Evolutionary conservation across 2,329 filamentous ascomycete genomes (phyloP), one percentile per base, ranked within the genome.

Genomic region (Cladophialophora bantiana): DNA sequence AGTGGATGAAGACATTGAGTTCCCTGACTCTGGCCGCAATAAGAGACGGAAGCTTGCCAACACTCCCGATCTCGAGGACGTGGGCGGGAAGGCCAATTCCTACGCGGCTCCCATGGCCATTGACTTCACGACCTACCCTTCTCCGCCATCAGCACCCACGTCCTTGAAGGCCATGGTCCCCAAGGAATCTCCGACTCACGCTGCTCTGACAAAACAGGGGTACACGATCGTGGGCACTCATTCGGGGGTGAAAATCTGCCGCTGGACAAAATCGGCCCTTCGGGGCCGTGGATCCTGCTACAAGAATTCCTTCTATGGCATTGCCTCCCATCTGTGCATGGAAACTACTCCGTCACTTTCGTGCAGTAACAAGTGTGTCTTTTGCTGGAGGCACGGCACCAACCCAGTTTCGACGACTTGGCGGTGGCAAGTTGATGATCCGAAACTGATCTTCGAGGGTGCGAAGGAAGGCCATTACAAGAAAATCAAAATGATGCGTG

Each of bases 291-390:
- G 94, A 4, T 96, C 92, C 31, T 99, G 94, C 83, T 99, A 99
- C 85, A 98, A 99, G 76, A 97, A 89, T 79, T 96, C 92, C 0
- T 96, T 99, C 78, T 99, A 99, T 78, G 94, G 94, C 57, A 99
- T 99, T 78, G 88, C 91, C 71, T 97, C 94, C 0, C 95, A 99
- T 76, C 90, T 96, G 68, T 99, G 94, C 79, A 99, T 99, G 95
- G 94, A 99, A 80, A 94, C 94, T 1, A 98, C 94, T 0, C 94
- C 94, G 0, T 97, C 94, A 0, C 86, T 99, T 3, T 96, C 93
- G 9, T 99, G 94, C 84, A 95, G 91, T 69, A 98, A 98, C 83
- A 98, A 99, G 78, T 98, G 95, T 78, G 93, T 99, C 71, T 99
- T 98, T 79, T 99, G 94, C 84, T 99, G 94, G 95, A 89, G 95